phyloP scores from a whole-genome alignment of 257 asterid genomes.

The Nicotiana paniculata region DNA sequence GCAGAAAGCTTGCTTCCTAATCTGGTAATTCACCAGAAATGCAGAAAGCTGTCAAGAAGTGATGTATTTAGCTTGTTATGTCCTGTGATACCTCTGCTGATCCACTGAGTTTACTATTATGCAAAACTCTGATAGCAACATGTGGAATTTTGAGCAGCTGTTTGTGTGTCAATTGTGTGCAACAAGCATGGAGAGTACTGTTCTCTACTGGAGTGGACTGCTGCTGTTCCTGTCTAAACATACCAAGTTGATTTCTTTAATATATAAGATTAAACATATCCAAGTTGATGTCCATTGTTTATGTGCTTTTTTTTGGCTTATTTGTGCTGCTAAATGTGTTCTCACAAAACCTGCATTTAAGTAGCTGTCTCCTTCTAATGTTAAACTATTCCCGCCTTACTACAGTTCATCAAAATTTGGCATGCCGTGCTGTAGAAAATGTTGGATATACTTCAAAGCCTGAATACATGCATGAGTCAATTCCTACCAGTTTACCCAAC shows the following conservation, averaged over 20 bases:
- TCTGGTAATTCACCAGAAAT: too few species aligned
- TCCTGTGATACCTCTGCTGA: too few species aligned
- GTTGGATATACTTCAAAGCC: conserved; percentile 27
- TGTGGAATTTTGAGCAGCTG: too few species aligned
- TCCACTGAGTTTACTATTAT: too few species aligned
- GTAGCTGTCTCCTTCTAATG: conserved; percentile 7
- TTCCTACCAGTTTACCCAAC: conserved; percentile 20
- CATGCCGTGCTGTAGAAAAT: conserved; percentile 34
- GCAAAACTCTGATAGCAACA: too few species aligned
- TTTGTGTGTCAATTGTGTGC: too few species aligned
- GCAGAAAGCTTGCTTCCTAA: too few species aligned
- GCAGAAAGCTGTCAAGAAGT: too few species aligned
- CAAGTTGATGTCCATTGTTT: background rate
- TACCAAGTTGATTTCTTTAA: background rate
- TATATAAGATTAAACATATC: background rate
- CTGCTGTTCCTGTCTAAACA: background rate
- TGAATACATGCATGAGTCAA: conserved; percentile 36
- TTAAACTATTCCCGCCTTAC: conserved; percentile 6
- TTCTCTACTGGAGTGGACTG: too few species aligned
- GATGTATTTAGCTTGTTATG: too few species aligned
- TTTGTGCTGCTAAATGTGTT: background rate
- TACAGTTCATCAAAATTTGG: conserved; percentile 50
- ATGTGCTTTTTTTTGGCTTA: background rate
- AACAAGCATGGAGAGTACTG: background rate
- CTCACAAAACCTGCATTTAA: background rate